Base-by-base conservation (phyloP, 805 yeast species). In the Saccharomyces jurei region DNA sequence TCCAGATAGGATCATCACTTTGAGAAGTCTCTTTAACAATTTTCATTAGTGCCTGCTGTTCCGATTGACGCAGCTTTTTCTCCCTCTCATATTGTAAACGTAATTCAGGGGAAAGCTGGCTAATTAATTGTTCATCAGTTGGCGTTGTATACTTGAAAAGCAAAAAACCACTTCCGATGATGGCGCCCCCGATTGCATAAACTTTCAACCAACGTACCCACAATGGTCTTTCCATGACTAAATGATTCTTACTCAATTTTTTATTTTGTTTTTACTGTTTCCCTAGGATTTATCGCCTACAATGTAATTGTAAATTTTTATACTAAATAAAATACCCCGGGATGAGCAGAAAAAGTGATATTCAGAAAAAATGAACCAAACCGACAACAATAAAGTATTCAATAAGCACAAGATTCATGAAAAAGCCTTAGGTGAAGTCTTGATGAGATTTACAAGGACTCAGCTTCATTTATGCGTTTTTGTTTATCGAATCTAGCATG, bases 1-100 rank as follows among this genome's bases (percentile, higher is more conserved):
- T 84, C 96, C 96, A 87, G 50, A 87, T 81, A 0, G 96, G 96
- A 54, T 86, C 89, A 60, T 83, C 77, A 14, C 89, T 83, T 1
- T 78, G 76, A 2, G 89, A 71, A 0, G 94, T 86, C 57, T 78
- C 65, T 54, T 78, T 74, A 0, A 81, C 91, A 27, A 86, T 81
- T 58, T 80, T 80, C 79, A 86, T 85, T 58, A 87, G 68, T 63
- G 81, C 85, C 58, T 78, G 77, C 64, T 87, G 92, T 67, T 87
- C 95, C 55, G 76, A 74, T 61, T 79, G 79, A 66, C 92, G 79
- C 28, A 86, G 67, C 8, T 74, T 82, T 59, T 74, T 77, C 63
- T 86, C 84, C 52, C 76, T 73, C 60, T 85, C 90, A 67, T 87
- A 89, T 56, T 87, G 85, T 22, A 82, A 83, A 58, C 89, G 77